Evolutionary conservation across 2,329 filamentous ascomycete genomes (phyloP).

Genomic region (Pyrenophora teres): DNA sequence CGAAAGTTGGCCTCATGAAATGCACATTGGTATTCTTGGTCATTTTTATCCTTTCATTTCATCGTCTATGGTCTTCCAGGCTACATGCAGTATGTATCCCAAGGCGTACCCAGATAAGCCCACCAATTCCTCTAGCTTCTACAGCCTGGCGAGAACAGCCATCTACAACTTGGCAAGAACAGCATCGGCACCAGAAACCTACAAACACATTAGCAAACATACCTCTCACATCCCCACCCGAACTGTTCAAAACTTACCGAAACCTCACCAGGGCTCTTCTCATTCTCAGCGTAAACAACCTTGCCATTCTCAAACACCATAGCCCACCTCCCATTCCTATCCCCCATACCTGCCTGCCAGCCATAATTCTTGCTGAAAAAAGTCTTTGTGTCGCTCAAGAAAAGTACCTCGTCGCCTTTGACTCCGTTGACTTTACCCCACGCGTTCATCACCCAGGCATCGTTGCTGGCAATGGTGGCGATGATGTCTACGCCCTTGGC

Average conservation of each 20-base stretch:
- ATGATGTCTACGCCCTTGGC: slow-evolving; percentile 84
- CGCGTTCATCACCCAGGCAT: slow-evolving; percentile 83
- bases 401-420: slow-evolving; percentile 74
- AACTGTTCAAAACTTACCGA: slow-evolving; percentile 38
- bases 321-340: slow-evolving; percentile 78
- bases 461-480: slow-evolving; percentile 82
- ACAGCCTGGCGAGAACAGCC: slow-evolving; percentile 56
- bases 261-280: slow-evolving; percentile 59
- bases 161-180: slow-evolving; percentile 54
- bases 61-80: not conserved
- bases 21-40: not conserved
- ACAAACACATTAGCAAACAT: slow-evolving; percentile 31
- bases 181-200: slow-evolving; percentile 56
- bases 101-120: not conserved
- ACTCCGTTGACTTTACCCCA: slow-evolving; percentile 88
- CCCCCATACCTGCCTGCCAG: slow-evolving; percentile 70
- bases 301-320: slow-evolving; percentile 79
- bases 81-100: not conserved
- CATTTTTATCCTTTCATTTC: not conserved
- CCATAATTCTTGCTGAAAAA: slow-evolving; percentile 79
- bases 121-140: not conserved
- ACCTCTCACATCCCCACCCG: not conserved
- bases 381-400: slow-evolving; percentile 73
- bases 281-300: slow-evolving; percentile 78
- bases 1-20: not conserved